phyloP scores from a whole-genome alignment of 768 basidiomycete species.

The Psilocybe cubensis region DNA sequence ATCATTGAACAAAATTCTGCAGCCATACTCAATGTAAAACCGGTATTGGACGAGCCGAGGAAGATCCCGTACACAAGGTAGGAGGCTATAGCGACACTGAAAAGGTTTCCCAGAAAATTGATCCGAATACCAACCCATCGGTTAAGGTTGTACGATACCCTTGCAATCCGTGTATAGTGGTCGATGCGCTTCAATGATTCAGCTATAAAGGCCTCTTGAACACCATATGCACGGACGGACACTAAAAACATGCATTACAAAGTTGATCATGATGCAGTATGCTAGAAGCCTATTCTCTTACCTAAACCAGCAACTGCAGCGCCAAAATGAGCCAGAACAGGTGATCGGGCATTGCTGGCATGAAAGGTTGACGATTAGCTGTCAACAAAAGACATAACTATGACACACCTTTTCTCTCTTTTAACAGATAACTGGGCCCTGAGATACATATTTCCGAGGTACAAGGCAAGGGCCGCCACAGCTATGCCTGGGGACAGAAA shows the following conservation, averaged over 20 bases:
- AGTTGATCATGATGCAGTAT: background rate
- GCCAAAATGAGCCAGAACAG: slow-evolving; percentile 19
- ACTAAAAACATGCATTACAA: too few relatives aligned
- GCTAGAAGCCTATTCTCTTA: slow-evolving; percentile 19
- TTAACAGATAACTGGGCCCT: slow-evolving; percentile 46
- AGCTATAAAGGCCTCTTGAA: slow-evolving; percentile 48
- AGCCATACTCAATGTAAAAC: slow-evolving; percentile 61
- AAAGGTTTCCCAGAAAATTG: slow-evolving; percentile 57
- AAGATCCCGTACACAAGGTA: slow-evolving; percentile 54
- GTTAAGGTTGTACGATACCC: slow-evolving; percentile 52
- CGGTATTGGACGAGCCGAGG: slow-evolving; percentile 43
- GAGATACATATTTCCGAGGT: slow-evolving; percentile 46
- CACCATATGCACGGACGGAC: slow-evolving; percentile 66
- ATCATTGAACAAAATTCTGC: slow-evolving; percentile 59
- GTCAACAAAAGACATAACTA: background rate
- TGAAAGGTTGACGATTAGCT: background rate
- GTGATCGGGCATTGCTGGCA: slow-evolving; percentile 20
- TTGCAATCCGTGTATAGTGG: slow-evolving; percentile 36
- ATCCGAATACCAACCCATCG: slow-evolving; percentile 51
- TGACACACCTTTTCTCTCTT: slow-evolving; percentile 23
- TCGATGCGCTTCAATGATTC: slow-evolving; percentile 55
- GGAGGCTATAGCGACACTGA: slow-evolving; percentile 53
- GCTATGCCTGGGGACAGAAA: slow-evolving; percentile 45
- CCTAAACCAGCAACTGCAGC: slow-evolving; percentile 56
- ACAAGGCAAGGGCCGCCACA: slow-evolving; percentile 43